Evolutionary conservation across 441 rosid genomes (phyloP).

Genomic region (Gossypium trilobum): DNA sequence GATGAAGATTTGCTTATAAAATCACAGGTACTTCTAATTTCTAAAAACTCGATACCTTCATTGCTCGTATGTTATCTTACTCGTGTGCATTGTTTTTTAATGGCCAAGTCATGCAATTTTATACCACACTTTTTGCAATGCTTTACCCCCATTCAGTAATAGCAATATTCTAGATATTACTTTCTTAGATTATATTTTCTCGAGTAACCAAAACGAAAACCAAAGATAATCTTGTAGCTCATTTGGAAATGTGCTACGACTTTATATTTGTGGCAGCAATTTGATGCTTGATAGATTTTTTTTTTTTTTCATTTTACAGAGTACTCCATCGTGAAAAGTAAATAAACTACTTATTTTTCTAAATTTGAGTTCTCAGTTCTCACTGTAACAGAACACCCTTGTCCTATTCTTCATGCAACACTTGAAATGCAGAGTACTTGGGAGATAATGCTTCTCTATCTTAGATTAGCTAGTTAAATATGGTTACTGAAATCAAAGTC

Average conservation of each 20-base stretch:
- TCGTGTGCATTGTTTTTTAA: not conserved
- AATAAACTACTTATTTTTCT: not conserved
- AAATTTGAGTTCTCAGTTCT: not conserved
- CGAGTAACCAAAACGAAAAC: not conserved
- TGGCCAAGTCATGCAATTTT: conserved; percentile 13
- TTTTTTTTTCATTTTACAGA: not conserved
- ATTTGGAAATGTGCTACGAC: not conserved
- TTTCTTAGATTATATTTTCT: not conserved
- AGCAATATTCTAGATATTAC: not conserved
- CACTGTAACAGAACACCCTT: not conserved
- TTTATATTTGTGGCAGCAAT: not conserved
- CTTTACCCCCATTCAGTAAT: not conserved
- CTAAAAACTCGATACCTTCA: conserved; percentile 3
- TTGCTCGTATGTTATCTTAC: not conserved
- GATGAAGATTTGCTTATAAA: conserved; percentile 30
- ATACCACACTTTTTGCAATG: not conserved
- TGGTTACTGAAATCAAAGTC: not conserved
- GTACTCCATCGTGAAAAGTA: not conserved
- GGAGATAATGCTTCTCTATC: not conserved
- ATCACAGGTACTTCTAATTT: conserved; percentile 43
- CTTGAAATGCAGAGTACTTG: not conserved
- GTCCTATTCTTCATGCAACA: not conserved
- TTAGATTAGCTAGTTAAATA: not conserved
- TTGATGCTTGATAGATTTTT: not conserved
- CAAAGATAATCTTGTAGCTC: not conserved